phyloP scores from a whole-genome alignment of 208 protist species.

The Acanthamoeba sp. region DNA sequence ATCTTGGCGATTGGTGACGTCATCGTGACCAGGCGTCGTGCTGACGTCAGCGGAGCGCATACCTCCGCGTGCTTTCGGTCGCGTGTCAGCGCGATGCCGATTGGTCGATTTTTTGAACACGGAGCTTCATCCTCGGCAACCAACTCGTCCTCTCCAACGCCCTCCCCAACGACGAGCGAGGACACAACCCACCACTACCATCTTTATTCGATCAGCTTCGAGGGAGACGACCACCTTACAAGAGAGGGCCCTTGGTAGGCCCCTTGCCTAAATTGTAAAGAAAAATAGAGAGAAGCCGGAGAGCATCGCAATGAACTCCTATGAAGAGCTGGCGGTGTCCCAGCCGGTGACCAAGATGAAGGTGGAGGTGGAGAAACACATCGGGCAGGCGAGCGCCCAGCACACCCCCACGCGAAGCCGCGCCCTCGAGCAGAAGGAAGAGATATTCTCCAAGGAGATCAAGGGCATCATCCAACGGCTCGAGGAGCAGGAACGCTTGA shows the following conservation, averaged over 20 bases:
- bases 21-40: neutral
- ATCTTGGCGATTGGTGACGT: neutral
- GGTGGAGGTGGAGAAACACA: constrained; percentile 6
- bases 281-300: neutral
- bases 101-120: neutral
- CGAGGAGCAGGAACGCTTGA: neutral
- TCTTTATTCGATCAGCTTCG: no score
- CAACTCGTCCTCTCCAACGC: neutral
- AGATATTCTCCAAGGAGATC: constrained; percentile 20
- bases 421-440: constrained; percentile 10
- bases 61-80: no score
- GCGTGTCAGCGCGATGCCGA: neutral
- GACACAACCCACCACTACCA: neutral
- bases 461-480: constrained; percentile 6
- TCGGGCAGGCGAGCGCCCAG: neutral
- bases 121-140: neutral
- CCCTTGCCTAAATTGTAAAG: neutral
- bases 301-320: constrained; percentile 4
- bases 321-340: neutral
- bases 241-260: neutral
- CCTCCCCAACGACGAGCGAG: neutral
- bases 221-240: no score
- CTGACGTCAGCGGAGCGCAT: neutral
- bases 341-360: constrained; percentile 35
- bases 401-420: neutral